Percentiles rank a stretch among this genome's conserved stretches.
Conservation (phyloP, 306 rosid genomes). For the Neltuma alba region DNA sequence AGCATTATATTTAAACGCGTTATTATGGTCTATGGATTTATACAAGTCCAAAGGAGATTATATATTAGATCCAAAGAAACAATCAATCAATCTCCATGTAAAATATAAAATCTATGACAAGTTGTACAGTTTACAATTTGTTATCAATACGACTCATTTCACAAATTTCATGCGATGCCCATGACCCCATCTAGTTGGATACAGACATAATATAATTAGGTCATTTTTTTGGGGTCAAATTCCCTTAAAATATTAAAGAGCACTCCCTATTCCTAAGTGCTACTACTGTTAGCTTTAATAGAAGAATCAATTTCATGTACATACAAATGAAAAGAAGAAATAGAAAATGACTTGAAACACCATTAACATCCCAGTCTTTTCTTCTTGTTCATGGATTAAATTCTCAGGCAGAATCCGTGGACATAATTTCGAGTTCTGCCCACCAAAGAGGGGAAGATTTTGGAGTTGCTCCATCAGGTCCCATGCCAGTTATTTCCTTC, state of each 20-base stretch:
- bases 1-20: not conserved
- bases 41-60: not conserved
- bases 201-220: not conserved
- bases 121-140: not conserved
- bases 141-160: not conserved
- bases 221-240: not conserved
- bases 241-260: not conserved
- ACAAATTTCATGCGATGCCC: not conserved
- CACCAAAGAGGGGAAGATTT: slow-evolving; percentile 93
- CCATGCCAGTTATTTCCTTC: slow-evolving; percentile 72
- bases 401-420: slow-evolving; percentile 55
- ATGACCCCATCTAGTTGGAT: not conserved
- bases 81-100: not conserved
- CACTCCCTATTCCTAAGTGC: slow-evolving; percentile 2
- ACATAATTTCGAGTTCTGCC: slow-evolving; percentile 90
- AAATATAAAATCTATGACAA: not conserved
- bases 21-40: not conserved
- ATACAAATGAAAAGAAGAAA: not conserved
- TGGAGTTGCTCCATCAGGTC: slow-evolving; percentile 77
- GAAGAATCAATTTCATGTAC: slow-evolving; percentile 20
- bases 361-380: slow-evolving; percentile 1
- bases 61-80: not conserved
- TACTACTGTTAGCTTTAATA: not conserved
- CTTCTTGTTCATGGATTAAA: slow-evolving; percentile 24
- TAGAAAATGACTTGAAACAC: slow-evolving; percentile 33